phyloP scores from a whole-genome alignment of 129 eudicot genomes.

The Kitagawia praeruptora region DNA sequence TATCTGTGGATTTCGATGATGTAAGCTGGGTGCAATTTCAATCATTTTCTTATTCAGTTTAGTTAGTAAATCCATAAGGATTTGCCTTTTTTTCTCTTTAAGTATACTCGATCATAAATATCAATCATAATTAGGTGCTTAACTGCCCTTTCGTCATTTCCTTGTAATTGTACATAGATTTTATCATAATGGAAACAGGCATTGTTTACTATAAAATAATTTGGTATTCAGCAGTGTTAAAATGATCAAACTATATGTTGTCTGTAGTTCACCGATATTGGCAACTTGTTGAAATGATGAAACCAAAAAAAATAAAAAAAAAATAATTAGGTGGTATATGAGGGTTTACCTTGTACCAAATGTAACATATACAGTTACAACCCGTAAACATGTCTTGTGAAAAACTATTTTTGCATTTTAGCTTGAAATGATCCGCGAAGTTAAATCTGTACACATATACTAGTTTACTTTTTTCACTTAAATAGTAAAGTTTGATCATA shows the following conservation, averaged over 20 bases:
- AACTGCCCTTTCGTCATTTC: not conserved
- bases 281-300: not conserved
- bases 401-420: not conserved
- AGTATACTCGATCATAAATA: not conserved
- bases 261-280: not conserved
- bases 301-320: not conserved
- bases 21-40: slow-evolving; percentile 40
- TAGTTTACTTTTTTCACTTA: not conserved
- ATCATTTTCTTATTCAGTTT: not conserved
- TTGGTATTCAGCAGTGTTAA: not conserved
- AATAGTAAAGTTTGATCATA: not conserved
- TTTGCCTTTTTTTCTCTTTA: not conserved
- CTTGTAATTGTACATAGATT: not conserved
- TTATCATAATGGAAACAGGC: not conserved
- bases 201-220: not conserved
- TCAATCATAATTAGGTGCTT: not conserved
- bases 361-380: not conserved
- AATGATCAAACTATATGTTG: not conserved
- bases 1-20: slow-evolving; percentile 77
- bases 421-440: not conserved
- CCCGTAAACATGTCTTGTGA: not conserved
- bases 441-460: not conserved
- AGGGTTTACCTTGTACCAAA: not conserved
- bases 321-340: not conserved
- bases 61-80: not conserved